Evolutionary conservation across 345 rosid genomes (phyloP).

Genomic region (Murraya paniculata): DNA sequence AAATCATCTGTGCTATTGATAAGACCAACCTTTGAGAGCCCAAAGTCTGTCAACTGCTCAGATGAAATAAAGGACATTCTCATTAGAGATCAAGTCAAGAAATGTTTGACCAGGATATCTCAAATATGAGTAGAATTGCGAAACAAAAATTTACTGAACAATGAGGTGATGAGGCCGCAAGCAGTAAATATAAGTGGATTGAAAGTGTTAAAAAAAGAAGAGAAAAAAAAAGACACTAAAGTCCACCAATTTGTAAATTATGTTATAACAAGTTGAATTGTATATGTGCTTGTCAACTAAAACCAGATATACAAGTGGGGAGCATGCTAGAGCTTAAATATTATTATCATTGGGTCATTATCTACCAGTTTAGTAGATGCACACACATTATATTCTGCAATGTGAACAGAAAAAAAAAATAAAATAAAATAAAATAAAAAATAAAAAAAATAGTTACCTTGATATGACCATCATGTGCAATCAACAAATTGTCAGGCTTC

Average conservation of each 20-base stretch:
- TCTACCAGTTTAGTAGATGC: not conserved
- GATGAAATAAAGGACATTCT: conserved; percentile 14
- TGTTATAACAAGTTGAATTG: not conserved
- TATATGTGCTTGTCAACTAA: not conserved
- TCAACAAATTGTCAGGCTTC: conserved; percentile 97
- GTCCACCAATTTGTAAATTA: not conserved
- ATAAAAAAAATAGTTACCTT: conserved; percentile 50
- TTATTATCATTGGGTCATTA: not conserved
- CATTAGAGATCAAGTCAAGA: not conserved
- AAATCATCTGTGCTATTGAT: conserved; percentile 98
- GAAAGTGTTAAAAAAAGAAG: no score
- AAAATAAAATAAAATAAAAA: no score
- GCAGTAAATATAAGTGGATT: not conserved
- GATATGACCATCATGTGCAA: conserved; percentile 98
- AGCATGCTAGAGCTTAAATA: not conserved
- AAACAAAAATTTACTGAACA: not conserved
- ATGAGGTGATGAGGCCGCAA: not conserved
- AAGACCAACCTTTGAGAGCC: conserved; percentile 95
- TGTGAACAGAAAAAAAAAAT: not conserved
- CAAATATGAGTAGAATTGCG: not conserved
- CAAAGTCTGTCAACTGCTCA: conserved; percentile 80
- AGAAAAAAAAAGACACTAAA: not conserved
- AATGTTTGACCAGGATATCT: not conserved
- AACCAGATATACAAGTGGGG: not conserved
- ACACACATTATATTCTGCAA: not conserved